Conservation (phyloP, 768 basidiomycete genomes). For the Scleroderma bovista region DNA sequence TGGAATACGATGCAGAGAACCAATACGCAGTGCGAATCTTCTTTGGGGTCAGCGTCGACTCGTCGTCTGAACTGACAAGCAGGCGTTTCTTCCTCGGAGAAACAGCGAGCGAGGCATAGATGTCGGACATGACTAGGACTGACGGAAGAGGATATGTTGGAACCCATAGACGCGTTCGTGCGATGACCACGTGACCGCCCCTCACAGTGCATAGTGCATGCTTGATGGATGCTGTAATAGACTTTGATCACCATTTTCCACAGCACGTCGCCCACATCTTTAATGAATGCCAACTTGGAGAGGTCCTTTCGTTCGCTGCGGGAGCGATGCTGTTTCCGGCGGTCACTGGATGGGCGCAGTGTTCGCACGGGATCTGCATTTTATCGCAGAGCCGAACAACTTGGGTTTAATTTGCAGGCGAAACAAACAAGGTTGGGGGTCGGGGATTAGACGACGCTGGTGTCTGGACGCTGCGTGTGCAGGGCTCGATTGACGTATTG, state of each 20-base stretch:
- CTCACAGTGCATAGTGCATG: too few relatives aligned
- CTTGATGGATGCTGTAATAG: too few relatives aligned
- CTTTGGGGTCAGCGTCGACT: conserved; percentile 59
- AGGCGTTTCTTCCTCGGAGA: conserved; percentile 69
- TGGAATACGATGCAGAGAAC: conserved; percentile 14
- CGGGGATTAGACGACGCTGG: conserved; percentile 4
- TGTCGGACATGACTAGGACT: conserved; percentile 43
- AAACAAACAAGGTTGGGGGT: conserved; percentile 3
- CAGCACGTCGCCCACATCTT: too few relatives aligned
- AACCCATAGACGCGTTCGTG: conserved; percentile 19
- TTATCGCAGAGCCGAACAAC: conserved; percentile 23
- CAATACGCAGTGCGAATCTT: conserved; percentile 51
- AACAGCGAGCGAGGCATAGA: conserved; percentile 56
- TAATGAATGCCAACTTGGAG: too few relatives aligned
- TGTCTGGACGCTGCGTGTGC: too few relatives aligned
- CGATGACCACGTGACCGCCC: conserved; percentile 31
- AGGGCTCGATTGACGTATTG: conserved; percentile 32
- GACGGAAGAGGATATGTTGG: conserved; percentile 9
- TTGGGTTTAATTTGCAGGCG: conserved; percentile 12
- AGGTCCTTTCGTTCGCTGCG: too few relatives aligned
- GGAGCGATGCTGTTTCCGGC: too few relatives aligned
- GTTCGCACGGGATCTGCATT: not conserved
- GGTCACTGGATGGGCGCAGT: not conserved
- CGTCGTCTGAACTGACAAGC: conserved; percentile 45
- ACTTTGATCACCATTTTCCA: too few relatives aligned